Evolutionary conservation across 108 stramenopile species (phyloP), one percentile per base, ranked within the genome.

Genomic region (Seminavis robusta): DNA sequence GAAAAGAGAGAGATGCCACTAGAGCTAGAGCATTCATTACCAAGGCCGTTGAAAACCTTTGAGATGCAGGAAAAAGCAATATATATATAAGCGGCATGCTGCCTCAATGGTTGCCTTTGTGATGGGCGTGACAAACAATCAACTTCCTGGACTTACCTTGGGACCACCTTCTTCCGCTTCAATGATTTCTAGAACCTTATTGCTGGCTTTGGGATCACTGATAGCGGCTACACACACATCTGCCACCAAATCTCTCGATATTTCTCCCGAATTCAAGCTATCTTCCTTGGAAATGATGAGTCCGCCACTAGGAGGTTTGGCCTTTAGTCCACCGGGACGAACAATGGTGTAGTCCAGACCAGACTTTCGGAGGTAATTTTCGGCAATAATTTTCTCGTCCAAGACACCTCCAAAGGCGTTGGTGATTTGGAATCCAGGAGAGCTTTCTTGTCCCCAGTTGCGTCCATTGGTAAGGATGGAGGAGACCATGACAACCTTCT

Each of bases 311-410:
- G 80, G 79, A 20, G 84, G 72, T 47, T 76, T 81, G 40, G 84
- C 74, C 62, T 85, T 85, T 28, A 92, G 49, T 37, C 90, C 90
- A 16, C 90, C 90, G 0, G 90, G 86, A 23, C 86, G 73, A 0
- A 92, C 79, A 59, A 92, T 92, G 42, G 86, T 92, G 50, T 86
- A 92, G 51, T 88, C 84, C 19, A 92, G n/a, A 15, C 90, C 90
- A 27, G 57, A 62, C 0, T 37, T 51, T 20, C 64, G 39, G 21
- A 92, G 34, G 52, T 88, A 74, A 10, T 84, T 77, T 39, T 92
- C 90, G 6, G 86, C 84, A 15, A 82, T 78, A 17, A 88, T 23
- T 63, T 92, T 92, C 45, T 88, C 86, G 38, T 88, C 86, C 28
- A 92, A 53, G 4, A 86, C 82, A 55, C 79, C 76, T 0, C 90